Base-by-base conservation (phyloP, 495 filamentous ascomycete genomes). In the Trichoderma gamsii region DNA sequence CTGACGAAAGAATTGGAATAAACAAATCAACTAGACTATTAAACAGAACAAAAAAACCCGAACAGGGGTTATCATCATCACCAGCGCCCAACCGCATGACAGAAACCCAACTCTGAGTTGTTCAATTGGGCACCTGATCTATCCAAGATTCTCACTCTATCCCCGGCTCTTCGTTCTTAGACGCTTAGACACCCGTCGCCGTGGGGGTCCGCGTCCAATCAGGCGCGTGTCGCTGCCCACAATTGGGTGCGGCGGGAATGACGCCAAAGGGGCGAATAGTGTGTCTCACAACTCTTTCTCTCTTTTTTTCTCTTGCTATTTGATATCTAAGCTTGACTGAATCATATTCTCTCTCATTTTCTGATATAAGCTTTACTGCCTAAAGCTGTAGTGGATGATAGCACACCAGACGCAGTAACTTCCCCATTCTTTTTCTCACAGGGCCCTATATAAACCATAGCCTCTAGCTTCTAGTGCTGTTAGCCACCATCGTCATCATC, bases 401-500 rank as follows among this genome's bases (percentile, higher is more conserved):
- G 35, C 35, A 38, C 35, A 38, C 35, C 7, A 2, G 2, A 9
- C 35, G 35, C 5, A 38, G 35, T 38, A 9, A 38, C 3, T 38
- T 38, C 35, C 35, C 35, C 35, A 38, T 46, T 46, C 2, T 46
- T 46, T 46, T 18, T 4, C 43, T 46, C 43, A 46, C 35, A 7
- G 8, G 43, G 12, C 43, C 18, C 8, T 38, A 13, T 64, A 12
- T 15, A 35, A 15, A 18, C 61, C 4, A 7, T 0, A 49, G 15
- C 44, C 15, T 18, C 15, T 12, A 16, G 44, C 44, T 49, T 16
- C 43, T 15, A 49, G 15, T 4, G 15, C 44, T 15, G 18, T 46
- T 12, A 46, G 43, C 43, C 43, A 46, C 43, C 29, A 63, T 63
- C 56, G 56, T 35, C 56, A 63, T 35, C 56, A 25, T 63, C 56